phyloP scores from a whole-genome alignment of 169 alveolate species.

The Plasmodium blacklocki region DNA sequence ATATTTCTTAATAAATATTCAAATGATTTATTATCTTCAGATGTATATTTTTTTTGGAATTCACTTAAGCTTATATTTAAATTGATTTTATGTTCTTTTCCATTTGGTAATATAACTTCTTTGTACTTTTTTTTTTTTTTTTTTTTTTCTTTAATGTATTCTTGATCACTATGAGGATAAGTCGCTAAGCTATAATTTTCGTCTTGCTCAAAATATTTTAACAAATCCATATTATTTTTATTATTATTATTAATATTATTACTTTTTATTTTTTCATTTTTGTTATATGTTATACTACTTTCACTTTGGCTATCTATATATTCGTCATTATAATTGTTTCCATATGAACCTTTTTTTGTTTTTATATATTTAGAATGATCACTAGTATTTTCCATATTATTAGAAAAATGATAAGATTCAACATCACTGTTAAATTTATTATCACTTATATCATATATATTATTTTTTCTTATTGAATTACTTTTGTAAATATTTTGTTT shows the following conservation, averaged over 20 bases:
- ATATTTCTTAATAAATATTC: slow-evolving; percentile 78
- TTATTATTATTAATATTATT: background rate
- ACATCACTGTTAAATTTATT: background rate
- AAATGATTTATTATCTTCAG: slow-evolving; percentile 85
- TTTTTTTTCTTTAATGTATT: background rate
- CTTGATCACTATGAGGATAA: too few species aligned
- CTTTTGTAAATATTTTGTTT: slow-evolving; percentile 19
- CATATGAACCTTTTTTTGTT: background rate
- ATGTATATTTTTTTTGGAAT: slow-evolving; percentile 80
- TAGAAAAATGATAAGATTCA: background rate
- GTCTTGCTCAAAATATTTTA: background rate
- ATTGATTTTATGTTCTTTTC: slow-evolving; percentile 78
- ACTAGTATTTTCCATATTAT: slow-evolving; percentile 16
- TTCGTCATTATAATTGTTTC: too few species aligned
- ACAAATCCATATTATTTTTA: background rate
- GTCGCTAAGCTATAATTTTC: too few species aligned
- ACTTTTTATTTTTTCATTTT: too few species aligned
- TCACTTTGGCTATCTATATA: too few species aligned
- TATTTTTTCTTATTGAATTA: slow-evolving; percentile 5
- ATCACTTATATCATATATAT: too few species aligned
- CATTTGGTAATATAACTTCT: slow-evolving; percentile 44
- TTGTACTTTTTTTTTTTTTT: slow-evolving; percentile 61
- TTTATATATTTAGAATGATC: background rate
- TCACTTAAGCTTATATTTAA: slow-evolving; percentile 81
- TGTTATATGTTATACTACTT: too few species aligned